Conservation (phyloP, 2,329 filamentous ascomycete species). For the Taxawa tesnikishii region DNA sequence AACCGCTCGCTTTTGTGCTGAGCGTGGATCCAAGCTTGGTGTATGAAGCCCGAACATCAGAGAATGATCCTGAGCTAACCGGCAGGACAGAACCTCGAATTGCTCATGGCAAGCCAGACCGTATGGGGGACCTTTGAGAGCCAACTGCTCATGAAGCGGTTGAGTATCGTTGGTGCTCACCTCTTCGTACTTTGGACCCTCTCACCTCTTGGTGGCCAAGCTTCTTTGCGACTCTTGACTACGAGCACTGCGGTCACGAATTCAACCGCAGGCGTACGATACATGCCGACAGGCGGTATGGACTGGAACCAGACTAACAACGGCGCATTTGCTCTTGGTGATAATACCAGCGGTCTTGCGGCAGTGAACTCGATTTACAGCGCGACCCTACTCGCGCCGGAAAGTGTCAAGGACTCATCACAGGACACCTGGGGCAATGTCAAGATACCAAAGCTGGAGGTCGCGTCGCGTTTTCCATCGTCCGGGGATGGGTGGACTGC, state of each 20-base stretch:
- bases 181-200: constrained; percentile 22
- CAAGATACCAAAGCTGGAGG: constrained; percentile 18
- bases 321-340: neutral
- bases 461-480: neutral
- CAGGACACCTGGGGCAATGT: constrained; percentile 22
- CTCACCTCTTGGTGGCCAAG: constrained; percentile 25
- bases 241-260: constrained; percentile 5
- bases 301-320: neutral
- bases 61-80: neutral
- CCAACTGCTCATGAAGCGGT: constrained; percentile 17
- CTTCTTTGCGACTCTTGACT: constrained; percentile 19
- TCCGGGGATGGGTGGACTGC: constrained; percentile 15
- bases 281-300: constrained; percentile 10
- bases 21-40: constrained; percentile 19
- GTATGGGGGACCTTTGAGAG: constrained; percentile 24
- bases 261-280: constrained; percentile 11
- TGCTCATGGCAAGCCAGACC: constrained; percentile 23
- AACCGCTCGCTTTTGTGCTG: constrained; percentile 21
- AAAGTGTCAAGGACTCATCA: constrained; percentile 13
- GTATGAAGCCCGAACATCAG: constrained; percentile 12
- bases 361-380: constrained; percentile 13
- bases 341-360: constrained; percentile 1
- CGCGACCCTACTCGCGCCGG: constrained; percentile 16
- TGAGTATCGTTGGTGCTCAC: constrained; percentile 20
- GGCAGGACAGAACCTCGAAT: constrained; percentile 17